A percentile compares a stretch with the other conserved stretches of the same genome.
These are phyloP conservation scores for Beta lomatogona DNA, from an alignment of 179 eudicot species.

Conservation along the genomic window DNA sequence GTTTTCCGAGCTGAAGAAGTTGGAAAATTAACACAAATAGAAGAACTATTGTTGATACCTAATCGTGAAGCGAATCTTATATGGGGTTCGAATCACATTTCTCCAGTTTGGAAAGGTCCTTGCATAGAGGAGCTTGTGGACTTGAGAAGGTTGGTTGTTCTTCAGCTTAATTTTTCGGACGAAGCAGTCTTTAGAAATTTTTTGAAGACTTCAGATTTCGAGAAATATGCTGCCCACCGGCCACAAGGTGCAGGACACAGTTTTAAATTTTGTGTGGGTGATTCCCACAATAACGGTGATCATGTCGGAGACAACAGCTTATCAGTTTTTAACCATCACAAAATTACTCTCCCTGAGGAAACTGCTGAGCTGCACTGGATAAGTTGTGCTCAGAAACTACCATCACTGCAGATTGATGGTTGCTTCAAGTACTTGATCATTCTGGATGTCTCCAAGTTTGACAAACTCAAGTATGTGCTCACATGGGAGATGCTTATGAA, in stretches of 20 bases:
- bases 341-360: constrained; percentile 23
- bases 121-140: constrained; percentile 30
- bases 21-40: constrained; percentile 21
- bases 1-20: constrained; percentile 21
- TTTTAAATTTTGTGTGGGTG: constrained; percentile 37
- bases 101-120: constrained; percentile 20
- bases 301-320: constrained; percentile 29
- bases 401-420: constrained; percentile 25
- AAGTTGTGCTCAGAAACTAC: constrained; percentile 12
- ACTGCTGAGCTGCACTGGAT: constrained; percentile 28
- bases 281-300: constrained; percentile 9
- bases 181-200: constrained; percentile 25
- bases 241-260: neutral
- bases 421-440: constrained; percentile 24
- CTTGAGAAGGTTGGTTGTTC: constrained; percentile 20
- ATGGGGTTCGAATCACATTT: constrained; percentile 33
- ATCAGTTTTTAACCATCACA: constrained; percentile 16
- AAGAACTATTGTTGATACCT: constrained; percentile 32
- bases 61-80: constrained; percentile 11
- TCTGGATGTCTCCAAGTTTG: constrained; percentile 24
- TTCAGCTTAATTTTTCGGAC: constrained; percentile 32
- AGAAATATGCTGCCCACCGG: neutral
- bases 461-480: constrained; percentile 23
- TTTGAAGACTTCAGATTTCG: constrained; percentile 3
- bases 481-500: constrained; percentile 26